Conservation (phyloP, 2,329 filamentous ascomycete genomes). For the Fusarium phyllophilum region DNA sequence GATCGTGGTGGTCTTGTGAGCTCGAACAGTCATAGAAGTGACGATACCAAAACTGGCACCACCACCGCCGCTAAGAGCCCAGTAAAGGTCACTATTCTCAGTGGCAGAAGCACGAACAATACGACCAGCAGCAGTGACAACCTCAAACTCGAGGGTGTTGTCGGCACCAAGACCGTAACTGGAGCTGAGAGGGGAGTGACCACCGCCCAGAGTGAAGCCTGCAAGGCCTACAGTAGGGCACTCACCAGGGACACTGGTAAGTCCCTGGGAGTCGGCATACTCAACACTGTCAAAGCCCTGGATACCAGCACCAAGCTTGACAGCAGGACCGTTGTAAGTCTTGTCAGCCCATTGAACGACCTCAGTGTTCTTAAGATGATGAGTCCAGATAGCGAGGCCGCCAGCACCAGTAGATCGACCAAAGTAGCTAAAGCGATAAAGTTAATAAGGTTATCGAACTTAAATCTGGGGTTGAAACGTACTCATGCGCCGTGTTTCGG, state of each 20-base stretch:
- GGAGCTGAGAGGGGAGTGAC: slow-evolving; percentile 61
- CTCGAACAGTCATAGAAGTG: slow-evolving; percentile 62
- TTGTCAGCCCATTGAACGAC: slow-evolving; percentile 43
- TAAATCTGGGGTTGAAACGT: not conserved
- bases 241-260: slow-evolving; percentile 52
- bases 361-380: slow-evolving; percentile 53
- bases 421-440: slow-evolving; percentile 26
- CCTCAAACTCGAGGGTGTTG: slow-evolving; percentile 64
- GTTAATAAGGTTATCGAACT: not conserved
- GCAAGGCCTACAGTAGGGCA: slow-evolving; percentile 65
- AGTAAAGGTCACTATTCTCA: slow-evolving; percentile 67
- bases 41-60: slow-evolving; percentile 69
- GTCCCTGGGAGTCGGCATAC: not conserved
- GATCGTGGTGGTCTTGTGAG: slow-evolving; percentile 45
- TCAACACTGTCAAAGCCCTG: slow-evolving; percentile 57
- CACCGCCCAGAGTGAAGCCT: slow-evolving; percentile 70
- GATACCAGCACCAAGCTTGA: slow-evolving; percentile 61
- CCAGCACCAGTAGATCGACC: slow-evolving; percentile 54
- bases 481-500: slow-evolving; percentile 47
- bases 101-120: slow-evolving; percentile 57
- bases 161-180: slow-evolving; percentile 68
- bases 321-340: not conserved
- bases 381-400: slow-evolving; percentile 53
- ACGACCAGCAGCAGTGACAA: slow-evolving; percentile 62
- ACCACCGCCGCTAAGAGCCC: slow-evolving; percentile 69